A percentile compares a stretch with the other conserved stretches of the same genome.
phyloP scores from a whole-genome alignment of 192 early-diverging fungal genomes.

The Linnemannia exigua region DNA sequence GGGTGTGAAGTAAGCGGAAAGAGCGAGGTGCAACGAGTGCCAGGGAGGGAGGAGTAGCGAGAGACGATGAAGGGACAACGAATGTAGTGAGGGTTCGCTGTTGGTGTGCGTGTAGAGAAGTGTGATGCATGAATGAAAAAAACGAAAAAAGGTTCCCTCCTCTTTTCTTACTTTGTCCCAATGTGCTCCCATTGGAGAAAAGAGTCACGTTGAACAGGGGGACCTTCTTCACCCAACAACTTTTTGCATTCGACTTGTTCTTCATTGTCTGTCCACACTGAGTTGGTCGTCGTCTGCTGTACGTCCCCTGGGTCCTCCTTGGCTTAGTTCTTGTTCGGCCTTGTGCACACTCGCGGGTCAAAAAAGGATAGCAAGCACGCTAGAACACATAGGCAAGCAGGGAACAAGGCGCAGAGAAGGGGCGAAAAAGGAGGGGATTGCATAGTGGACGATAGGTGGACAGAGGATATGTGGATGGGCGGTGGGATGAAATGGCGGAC shows the following conservation, averaged over 20 bases:
- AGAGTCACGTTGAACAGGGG: conserved; percentile 4
- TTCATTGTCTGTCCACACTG: neutral
- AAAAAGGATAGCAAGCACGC: neutral
- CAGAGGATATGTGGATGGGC: neutral
- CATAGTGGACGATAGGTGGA: neutral
- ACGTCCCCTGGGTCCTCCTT: neutral
- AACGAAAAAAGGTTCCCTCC: neutral
- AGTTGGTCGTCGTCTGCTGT: neutral
- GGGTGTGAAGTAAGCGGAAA: conserved; percentile 4
- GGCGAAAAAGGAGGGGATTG: neutral
- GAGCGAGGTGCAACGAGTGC: neutral
- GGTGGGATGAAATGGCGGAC: neutral
- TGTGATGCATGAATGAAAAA: neutral
- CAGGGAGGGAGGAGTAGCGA: neutral
- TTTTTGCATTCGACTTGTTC: neutral
- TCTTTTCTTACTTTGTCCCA: neutral
- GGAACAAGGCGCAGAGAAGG: neutral
- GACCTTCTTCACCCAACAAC: neutral
- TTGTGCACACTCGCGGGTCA: neutral
- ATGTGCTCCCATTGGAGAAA: neutral
- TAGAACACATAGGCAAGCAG: neutral
- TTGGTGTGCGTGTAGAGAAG: neutral
- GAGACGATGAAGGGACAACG: neutral
- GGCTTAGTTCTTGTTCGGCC: neutral
- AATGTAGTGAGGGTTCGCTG: neutral